Evolutionary conservation across 352 stramenopile species (phyloP), one percentile per base, ranked within the genome.

Genomic region (Phytophthora pseudosyringae): DNA sequence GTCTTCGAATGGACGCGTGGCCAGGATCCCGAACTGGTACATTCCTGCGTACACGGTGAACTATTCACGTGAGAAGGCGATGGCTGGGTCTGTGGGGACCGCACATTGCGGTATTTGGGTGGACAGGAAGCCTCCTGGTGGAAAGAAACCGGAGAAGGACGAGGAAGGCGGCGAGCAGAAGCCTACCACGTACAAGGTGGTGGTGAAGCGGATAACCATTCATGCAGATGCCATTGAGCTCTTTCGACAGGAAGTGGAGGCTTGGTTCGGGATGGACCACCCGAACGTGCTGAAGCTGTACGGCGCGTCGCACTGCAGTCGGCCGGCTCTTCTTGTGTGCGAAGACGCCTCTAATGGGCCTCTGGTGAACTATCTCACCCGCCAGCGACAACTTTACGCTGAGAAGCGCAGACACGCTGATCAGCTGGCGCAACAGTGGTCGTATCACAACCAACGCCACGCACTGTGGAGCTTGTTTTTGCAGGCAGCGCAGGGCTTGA

Each of bases 401-500:
- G 29, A 62, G 9, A 44, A 61, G 29, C 33, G 62, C 11, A 59
- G 48, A 28, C 26, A 39, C 3, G 11, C 11, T 1, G 40, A 31
- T 46, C 16, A 44, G 21, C 11, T 28, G 6, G 32, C 41, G 2
- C 26, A 55, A 15, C 43, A 18, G 35, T 57, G 48, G 56, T 13
- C 29, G 4, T 67, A 61, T 35, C 40, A n/a, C 4, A 63, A 64
- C 16, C 62, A 56, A 7, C 32, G 54, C n/a, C 44, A 63, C 13
- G 46, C 53, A 5, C 15, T 78, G 9, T 82, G 70, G 67, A 50
- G 41, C 16, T 50, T 71, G 18, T 51, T 77, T 15, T 51, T 71
- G 3, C 29, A 82, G 28, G 67, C 61, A 10, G 63, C 70, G 5
- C 11, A 65, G 3, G 83, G 72, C 0, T 71, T 98, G 9, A 80